Percentiles rank a stretch among this genome's conserved stretches.
phyloP scores from a whole-genome alignment of 352 stramenopile genomes.

The Pythium utonaiense region DNA sequence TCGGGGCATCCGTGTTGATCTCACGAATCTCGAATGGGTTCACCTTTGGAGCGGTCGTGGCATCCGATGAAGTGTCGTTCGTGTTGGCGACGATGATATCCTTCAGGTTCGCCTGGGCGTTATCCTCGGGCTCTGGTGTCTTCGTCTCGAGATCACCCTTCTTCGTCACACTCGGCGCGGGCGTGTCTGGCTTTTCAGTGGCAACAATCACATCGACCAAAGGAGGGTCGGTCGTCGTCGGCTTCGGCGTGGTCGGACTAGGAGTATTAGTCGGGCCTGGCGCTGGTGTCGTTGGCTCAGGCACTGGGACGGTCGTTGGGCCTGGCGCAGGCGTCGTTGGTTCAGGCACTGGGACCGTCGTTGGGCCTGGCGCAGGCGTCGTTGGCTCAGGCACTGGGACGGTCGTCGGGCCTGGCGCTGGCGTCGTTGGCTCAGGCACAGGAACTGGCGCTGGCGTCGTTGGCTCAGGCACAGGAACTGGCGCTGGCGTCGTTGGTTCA shows the following conservation, averaged over 20 bases:
- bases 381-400: background rate
- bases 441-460: background rate
- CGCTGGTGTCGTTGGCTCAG: no score
- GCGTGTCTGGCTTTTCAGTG: background rate
- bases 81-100: constrained; percentile 18
- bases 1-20: constrained; percentile 25
- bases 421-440: background rate
- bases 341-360: no score
- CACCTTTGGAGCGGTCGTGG: background rate
- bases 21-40: constrained; percentile 59
- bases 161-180: background rate
- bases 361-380: background rate
- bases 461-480: background rate
- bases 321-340: no score
- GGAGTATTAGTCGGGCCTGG: no score
- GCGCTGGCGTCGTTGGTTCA: background rate
- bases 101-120: constrained; percentile 7
- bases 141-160: background rate
- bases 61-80: background rate
- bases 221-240: constrained; percentile 3
- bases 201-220: background rate
- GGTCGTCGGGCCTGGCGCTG: background rate
- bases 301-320: no score
- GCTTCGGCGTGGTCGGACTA: background rate
- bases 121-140: background rate